Conservation (phyloP, 192 early-diverging fungal species). For the Dimargaris xerosporica region DNA sequence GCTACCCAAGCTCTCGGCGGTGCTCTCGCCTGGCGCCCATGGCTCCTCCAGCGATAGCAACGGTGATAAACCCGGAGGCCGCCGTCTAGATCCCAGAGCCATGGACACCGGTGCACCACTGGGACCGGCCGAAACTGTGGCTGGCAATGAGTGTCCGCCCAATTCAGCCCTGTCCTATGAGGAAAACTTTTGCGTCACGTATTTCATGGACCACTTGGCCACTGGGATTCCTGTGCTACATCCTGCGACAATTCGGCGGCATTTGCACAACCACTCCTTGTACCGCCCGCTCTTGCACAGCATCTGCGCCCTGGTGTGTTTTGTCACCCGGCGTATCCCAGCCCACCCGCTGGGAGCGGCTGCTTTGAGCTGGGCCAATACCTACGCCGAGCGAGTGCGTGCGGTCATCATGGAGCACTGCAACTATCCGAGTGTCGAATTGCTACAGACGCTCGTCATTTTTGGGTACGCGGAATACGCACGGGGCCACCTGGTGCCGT, state of each 20-base stretch:
- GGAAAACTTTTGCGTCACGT: background rate
- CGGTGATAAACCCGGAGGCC: background rate
- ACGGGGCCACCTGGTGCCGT: slow-evolving; percentile 3
- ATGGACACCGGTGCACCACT: background rate
- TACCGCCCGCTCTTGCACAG: background rate
- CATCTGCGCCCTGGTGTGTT: background rate
- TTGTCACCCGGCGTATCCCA: background rate
- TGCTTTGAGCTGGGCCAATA: no score
- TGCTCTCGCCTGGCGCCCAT: background rate
- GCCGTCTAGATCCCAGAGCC: background rate
- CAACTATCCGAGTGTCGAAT: background rate
- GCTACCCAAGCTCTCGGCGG: background rate
- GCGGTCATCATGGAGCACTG: slow-evolving; percentile 1
- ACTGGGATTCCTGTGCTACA: background rate
- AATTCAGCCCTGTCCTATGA: background rate
- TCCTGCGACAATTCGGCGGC: background rate
- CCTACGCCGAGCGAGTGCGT: no score
- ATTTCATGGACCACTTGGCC: background rate
- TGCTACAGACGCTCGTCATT: background rate
- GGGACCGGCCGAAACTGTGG: background rate
- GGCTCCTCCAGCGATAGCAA: background rate
- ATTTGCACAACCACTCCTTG: background rate
- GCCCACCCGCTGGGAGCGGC: background rate
- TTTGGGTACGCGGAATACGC: slow-evolving; percentile 4
- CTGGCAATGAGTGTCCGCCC: background rate